Evolutionary conservation across 2,329 filamentous ascomycete species (phyloP).

Genomic region (Cercospora zeina): DNA sequence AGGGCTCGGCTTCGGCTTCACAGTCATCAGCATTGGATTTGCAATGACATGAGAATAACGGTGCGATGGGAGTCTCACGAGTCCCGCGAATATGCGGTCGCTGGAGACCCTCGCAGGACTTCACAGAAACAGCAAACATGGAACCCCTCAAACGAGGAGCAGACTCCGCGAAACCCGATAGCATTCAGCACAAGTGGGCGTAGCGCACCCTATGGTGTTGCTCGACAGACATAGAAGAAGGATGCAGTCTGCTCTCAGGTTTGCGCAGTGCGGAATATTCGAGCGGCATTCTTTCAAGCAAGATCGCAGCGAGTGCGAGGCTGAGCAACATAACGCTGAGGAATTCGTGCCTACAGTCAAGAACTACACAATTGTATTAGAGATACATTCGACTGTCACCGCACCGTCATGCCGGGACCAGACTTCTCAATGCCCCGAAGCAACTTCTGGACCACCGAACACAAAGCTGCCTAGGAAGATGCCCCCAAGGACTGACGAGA

Average conservation of each 20-base stretch:
- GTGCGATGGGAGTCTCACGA: background rate
- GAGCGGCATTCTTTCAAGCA: background rate
- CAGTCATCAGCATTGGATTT: background rate
- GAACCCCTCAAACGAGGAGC: too few relatives aligned
- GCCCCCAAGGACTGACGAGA: constrained; percentile 70
- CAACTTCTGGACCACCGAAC: background rate
- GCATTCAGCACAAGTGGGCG: too few relatives aligned
- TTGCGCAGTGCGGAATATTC: too few relatives aligned
- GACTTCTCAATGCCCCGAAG: background rate
- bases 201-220: too few relatives aligned
- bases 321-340: background rate
- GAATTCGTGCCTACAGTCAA: background rate
- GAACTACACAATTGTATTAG: background rate
- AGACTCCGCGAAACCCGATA: too few relatives aligned
- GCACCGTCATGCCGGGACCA: too few relatives aligned
- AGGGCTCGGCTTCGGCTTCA: background rate
- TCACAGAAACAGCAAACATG: too few relatives aligned
- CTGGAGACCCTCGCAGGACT: background rate
- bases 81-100: background rate
- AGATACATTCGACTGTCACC: background rate
- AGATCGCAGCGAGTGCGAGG: background rate
- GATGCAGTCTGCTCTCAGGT: too few relatives aligned
- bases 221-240: too few relatives aligned
- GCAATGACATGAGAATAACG: background rate
- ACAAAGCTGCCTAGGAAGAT: constrained; percentile 67